Conservation (phyloP, 768 basidiomycete genomes). For the Pisolithus sp. region DNA sequence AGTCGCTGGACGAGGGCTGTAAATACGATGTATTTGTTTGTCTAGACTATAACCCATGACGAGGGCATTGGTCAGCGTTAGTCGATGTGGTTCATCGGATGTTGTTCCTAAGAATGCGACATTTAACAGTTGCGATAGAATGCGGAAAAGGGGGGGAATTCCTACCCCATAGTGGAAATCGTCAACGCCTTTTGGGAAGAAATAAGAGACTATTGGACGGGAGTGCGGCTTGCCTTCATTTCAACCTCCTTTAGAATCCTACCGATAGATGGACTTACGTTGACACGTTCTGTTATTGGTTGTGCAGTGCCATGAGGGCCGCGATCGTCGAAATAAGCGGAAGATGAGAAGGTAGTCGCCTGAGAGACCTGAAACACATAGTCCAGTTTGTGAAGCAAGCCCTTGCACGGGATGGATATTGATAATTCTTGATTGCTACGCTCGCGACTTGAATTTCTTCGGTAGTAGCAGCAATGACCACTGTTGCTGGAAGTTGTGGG, state of each 20-base stretch:
- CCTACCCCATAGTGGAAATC: slow-evolving; percentile 93
- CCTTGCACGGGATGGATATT: background rate
- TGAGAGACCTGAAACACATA: slow-evolving; percentile 33
- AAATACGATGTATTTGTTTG: slow-evolving; percentile 89
- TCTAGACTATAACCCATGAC: slow-evolving; percentile 96
- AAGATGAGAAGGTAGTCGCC: slow-evolving; percentile 60
- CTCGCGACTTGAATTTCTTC: too few species aligned
- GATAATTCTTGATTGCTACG: background rate
- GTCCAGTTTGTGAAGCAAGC: background rate
- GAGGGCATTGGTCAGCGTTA: slow-evolving; percentile 93
- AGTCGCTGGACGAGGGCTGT: slow-evolving; percentile 83
- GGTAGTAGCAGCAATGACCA: too few species aligned
- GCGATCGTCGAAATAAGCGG: slow-evolving; percentile 71
- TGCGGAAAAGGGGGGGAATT: background rate
- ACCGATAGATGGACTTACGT: slow-evolving; percentile 43
- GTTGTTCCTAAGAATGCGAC: slow-evolving; percentile 63
- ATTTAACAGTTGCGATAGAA: slow-evolving; percentile 4
- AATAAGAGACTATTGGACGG: slow-evolving; percentile 87
- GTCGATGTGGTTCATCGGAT: slow-evolving; percentile 98
- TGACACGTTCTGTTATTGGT: slow-evolving; percentile 72
- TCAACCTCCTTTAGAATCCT: slow-evolving; percentile 15
- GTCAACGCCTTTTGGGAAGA: slow-evolving; percentile 90
- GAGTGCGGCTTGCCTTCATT: slow-evolving; percentile 24
- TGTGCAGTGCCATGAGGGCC: slow-evolving; percentile 65
- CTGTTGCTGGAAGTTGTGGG: too few species aligned